These are phyloP conservation scores for Rhizopus delemar DNA, from an alignment of 371 early-diverging fungal species.

Conservation along the genomic window DNA sequence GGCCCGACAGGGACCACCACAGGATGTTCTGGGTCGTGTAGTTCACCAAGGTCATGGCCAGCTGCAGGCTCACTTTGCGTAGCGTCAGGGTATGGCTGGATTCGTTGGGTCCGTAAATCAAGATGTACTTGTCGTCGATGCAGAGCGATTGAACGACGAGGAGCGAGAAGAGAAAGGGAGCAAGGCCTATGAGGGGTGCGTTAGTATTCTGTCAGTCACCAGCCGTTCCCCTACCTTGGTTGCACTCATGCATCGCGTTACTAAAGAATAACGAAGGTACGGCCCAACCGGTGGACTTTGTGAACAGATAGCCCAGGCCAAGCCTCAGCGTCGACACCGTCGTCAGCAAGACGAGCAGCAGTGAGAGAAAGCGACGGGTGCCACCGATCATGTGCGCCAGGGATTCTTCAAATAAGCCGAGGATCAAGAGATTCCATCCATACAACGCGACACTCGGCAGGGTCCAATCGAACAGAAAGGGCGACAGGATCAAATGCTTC, in stretches of 20 bases:
- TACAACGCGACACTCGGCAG: constrained; percentile 35
- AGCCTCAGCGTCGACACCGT: constrained; percentile 42
- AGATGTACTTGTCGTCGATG: constrained; percentile 53
- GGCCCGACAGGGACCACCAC: constrained; percentile 65
- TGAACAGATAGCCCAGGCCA: constrained; percentile 54
- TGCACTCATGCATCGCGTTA: constrained; percentile 63
- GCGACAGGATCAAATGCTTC: constrained; percentile 41
- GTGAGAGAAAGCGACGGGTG: constrained; percentile 40
- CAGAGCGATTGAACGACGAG: constrained; percentile 58
- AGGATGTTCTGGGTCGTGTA: constrained; percentile 53
- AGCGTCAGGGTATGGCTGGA: constrained; percentile 40
- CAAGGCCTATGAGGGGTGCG: constrained; percentile 38
- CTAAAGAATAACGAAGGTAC: constrained; percentile 61
- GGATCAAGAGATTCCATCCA: constrained; percentile 50
- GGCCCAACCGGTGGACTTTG: constrained; percentile 59
- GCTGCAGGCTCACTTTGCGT: constrained; percentile 49
- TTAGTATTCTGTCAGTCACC: neutral
- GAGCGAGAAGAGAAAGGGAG: constrained; percentile 60
- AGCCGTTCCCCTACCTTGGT: constrained; percentile 46
- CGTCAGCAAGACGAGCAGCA: constrained; percentile 31
- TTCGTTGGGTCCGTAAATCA: constrained; percentile 43
- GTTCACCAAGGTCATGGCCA: constrained; percentile 57
- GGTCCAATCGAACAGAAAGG: constrained; percentile 45
- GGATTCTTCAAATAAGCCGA: constrained; percentile 57
- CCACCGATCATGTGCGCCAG: constrained; percentile 50